Conservation (phyloP, 1,139 yeast genomes). For the Pichia sp. region DNA sequence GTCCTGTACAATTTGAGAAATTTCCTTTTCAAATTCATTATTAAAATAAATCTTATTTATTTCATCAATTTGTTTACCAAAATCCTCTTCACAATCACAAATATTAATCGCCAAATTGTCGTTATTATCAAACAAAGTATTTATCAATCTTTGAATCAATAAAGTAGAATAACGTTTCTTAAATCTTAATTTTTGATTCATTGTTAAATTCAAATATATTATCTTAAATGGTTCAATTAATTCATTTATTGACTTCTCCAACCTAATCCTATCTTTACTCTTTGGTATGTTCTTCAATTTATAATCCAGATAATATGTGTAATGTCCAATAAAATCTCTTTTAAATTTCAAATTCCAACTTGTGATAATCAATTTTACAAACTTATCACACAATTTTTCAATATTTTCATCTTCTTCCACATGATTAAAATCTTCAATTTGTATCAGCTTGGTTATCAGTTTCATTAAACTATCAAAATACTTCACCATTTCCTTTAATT, state of each 20-base stretch:
- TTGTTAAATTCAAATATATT: background rate
- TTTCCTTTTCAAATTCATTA: background rate
- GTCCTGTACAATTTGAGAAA: background rate
- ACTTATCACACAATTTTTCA: background rate
- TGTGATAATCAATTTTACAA: background rate
- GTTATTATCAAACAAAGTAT: background rate
- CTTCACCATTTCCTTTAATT: constrained; percentile 6
- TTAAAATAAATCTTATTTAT: background rate
- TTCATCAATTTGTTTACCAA: background rate
- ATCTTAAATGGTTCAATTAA: background rate
- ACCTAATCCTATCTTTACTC: constrained; percentile 6
- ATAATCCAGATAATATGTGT: constrained; percentile 4
- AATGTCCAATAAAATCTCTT: constrained; percentile 4
- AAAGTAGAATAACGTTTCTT: background rate
- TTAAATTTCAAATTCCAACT: constrained; percentile 1
- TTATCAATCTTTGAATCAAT: constrained; percentile 5
- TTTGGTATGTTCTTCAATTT: constrained; percentile 5
- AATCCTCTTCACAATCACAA: constrained; percentile 8
- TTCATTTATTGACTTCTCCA: constrained; percentile 1
- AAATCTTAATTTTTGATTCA: background rate
- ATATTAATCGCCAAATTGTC: constrained; percentile 2
- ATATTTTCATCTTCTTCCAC: background rate
- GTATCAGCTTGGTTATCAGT: background rate
- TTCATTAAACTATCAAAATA: constrained; percentile 2
- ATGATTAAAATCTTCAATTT: background rate